Percentiles rank a stretch among this genome's conserved stretches.
Evolutionary conservation across 2,329 filamentous ascomycete species (phyloP).

Genomic region (Orbilia brochopaga): DNA sequence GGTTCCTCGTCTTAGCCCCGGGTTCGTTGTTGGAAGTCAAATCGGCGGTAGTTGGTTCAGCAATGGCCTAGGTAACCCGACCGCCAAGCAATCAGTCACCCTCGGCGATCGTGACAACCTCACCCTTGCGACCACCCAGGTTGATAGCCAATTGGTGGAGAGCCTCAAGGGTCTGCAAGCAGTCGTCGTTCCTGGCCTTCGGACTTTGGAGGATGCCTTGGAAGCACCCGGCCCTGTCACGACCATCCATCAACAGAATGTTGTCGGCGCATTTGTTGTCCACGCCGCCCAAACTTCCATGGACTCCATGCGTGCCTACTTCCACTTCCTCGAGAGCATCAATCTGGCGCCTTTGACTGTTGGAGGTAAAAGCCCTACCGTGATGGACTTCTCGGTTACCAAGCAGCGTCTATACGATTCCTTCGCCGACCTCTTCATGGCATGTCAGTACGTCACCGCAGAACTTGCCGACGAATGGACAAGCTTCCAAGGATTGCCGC

Average conservation of each 20-base stretch:
- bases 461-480: slow-evolving; percentile 95
- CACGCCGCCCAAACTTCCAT: slow-evolving; percentile 77
- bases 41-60: slow-evolving; percentile 85
- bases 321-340: slow-evolving; percentile 87
- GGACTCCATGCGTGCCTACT: slow-evolving; percentile 88
- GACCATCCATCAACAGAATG: slow-evolving; percentile 75
- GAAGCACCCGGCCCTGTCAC: slow-evolving; percentile 79
- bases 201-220: slow-evolving; percentile 84
- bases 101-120: slow-evolving; percentile 79
- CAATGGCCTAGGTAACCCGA: slow-evolving; percentile 69
- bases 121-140: slow-evolving; percentile 72
- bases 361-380: slow-evolving; percentile 79
- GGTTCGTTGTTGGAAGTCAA: slow-evolving; percentile 85
- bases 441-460: slow-evolving; percentile 88
- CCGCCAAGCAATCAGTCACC: slow-evolving; percentile 80
- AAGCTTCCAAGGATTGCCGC: slow-evolving; percentile 83
- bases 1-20: slow-evolving; percentile 88
- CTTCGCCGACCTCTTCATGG: slow-evolving; percentile 83
- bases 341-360: slow-evolving; percentile 80
- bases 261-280: slow-evolving; percentile 83
- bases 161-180: slow-evolving; percentile 84
- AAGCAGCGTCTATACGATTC: slow-evolving; percentile 95
- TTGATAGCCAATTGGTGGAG: slow-evolving; percentile 80
- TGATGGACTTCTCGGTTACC: slow-evolving; percentile 84
- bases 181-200: slow-evolving; percentile 81